Conservation (phyloP, 2,329 filamentous ascomycete genomes). For the Ophiostoma montium region DNA sequence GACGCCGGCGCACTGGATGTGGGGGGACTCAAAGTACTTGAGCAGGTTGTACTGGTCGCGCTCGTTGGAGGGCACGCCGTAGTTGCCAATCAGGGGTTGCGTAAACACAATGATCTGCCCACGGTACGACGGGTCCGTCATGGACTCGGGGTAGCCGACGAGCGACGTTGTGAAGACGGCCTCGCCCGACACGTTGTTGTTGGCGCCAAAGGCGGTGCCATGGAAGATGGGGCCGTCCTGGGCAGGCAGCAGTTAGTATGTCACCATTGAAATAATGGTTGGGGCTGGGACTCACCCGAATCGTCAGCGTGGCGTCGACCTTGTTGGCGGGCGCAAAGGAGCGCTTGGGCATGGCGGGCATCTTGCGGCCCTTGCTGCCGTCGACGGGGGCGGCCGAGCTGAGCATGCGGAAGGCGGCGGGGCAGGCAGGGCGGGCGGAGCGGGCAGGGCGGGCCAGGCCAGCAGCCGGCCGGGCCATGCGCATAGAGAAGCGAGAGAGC, state of each 20-base stretch:
- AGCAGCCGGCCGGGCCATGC: slow-evolving; percentile 34
- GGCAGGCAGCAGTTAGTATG: background rate
- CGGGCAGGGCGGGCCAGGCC: slow-evolving; percentile 2
- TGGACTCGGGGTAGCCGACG: slow-evolving; percentile 92
- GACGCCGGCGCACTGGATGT: slow-evolving; percentile 91
- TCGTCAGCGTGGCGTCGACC: slow-evolving; percentile 84
- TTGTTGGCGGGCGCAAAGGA: slow-evolving; percentile 48
- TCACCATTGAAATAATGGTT: too few relatives aligned
- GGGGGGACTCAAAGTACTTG: slow-evolving; percentile 96
- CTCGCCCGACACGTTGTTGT: slow-evolving; percentile 92
- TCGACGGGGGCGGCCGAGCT: slow-evolving; percentile 36
- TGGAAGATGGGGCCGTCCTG: slow-evolving; percentile 91
- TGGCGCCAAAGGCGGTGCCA: slow-evolving; percentile 91
- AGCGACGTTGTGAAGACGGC: slow-evolving; percentile 97
- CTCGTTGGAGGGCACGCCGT: slow-evolving; percentile 78
- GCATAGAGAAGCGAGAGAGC: slow-evolving; percentile 43
- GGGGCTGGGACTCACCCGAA: slow-evolving; percentile 50
- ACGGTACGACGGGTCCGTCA: slow-evolving; percentile 77
- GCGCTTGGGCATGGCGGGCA: slow-evolving; percentile 42
- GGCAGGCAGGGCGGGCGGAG: slow-evolving; percentile 26
- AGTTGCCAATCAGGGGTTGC: slow-evolving; percentile 95
- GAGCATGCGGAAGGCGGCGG: slow-evolving; percentile 20
- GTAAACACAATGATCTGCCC: slow-evolving; percentile 98
- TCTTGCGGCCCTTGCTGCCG: slow-evolving; percentile 54
- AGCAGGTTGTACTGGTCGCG: slow-evolving; percentile 82